Evolutionary conservation across 2,329 filamentous ascomycete genomes (phyloP).

Genomic region (Sclerotinia borealis): DNA sequence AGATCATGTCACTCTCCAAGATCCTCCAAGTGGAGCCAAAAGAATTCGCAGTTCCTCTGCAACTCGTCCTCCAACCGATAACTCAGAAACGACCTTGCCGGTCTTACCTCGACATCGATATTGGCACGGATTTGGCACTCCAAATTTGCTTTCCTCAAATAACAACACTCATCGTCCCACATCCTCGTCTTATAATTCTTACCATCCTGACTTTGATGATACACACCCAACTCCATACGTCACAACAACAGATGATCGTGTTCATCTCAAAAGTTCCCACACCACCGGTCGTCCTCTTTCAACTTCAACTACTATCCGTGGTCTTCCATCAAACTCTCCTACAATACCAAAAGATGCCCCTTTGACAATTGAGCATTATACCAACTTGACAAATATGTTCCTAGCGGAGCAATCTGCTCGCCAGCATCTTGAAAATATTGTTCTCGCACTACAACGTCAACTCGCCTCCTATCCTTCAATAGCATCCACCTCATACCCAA

Average conservation of each 20-base stretch:
- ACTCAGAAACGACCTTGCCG: conserved; percentile 27
- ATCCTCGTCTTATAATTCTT: conserved; percentile 23
- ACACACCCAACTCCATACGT: conserved; percentile 14
- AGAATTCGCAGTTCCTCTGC: conserved; percentile 19
- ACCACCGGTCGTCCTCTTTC: conserved; percentile 27
- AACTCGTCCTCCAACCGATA: conserved; percentile 20
- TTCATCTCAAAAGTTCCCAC: conserved; percentile 11
- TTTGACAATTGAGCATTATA: conserved; percentile 42
- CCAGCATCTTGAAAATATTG: conserved; percentile 49
- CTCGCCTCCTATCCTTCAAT: conserved; percentile 15
- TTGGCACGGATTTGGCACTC: conserved; percentile 10
- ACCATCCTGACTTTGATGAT: conserved; percentile 23
- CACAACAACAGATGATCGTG: conserved; percentile 10
- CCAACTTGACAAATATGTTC: conserved; percentile 46
- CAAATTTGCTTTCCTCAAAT: conserved; percentile 22
- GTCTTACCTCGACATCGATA: conserved; percentile 18
- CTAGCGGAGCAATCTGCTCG: conserved; percentile 52
- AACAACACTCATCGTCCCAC: conserved; percentile 24
- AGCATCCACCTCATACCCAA: conserved; percentile 16
- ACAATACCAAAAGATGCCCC: conserved; percentile 25
- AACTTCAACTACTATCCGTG: conserved; percentile 31
- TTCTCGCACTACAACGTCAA: conserved; percentile 41
- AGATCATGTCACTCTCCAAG: conserved; percentile 22
- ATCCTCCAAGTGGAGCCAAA: conserved; percentile 20
- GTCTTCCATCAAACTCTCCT: conserved; percentile 26